Evolutionary conservation across 495 filamentous ascomycete species (phyloP).

Genomic region (Lasiosphaeria hispida): DNA sequence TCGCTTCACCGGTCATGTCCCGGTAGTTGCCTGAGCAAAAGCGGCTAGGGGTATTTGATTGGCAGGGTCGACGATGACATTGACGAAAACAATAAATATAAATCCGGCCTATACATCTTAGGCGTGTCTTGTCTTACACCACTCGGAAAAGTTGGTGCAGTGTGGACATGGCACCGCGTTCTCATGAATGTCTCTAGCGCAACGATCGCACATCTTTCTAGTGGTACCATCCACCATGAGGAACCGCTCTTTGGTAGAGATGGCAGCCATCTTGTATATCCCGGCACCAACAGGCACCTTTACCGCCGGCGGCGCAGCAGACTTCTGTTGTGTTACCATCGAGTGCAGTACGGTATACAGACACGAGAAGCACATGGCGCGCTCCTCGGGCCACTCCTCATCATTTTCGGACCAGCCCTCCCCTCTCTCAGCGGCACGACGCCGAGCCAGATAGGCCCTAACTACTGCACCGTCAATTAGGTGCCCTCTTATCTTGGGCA

Average conservation of each 20-base stretch:
- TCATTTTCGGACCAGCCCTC: neutral
- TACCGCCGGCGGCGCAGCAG: neutral
- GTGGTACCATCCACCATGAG: conserved; percentile 10
- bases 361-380: conserved; percentile 12
- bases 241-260: conserved; percentile 7
- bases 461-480: neutral
- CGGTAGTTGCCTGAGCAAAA: too few species aligned
- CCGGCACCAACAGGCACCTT: neutral
- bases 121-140: conserved; percentile 9
- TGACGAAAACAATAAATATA: too few species aligned
- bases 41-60: too few species aligned
- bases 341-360: conserved; percentile 1
- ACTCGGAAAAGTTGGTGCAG: conserved; percentile 11
- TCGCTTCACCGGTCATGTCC: too few species aligned
- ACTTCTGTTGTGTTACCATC: too few species aligned
- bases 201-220: conserved; percentile 6
- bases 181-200: conserved; percentile 9
- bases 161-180: conserved; percentile 15
- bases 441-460: neutral
- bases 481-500: neutral
- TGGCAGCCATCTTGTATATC: conserved; percentile 1
- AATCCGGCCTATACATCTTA: too few species aligned
- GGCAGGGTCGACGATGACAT: too few species aligned
- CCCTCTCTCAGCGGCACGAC: neutral
- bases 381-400: conserved; percentile 6